Conservation (phyloP, 495 filamentous ascomycete species). For the Coniosporium apollinis region DNA sequence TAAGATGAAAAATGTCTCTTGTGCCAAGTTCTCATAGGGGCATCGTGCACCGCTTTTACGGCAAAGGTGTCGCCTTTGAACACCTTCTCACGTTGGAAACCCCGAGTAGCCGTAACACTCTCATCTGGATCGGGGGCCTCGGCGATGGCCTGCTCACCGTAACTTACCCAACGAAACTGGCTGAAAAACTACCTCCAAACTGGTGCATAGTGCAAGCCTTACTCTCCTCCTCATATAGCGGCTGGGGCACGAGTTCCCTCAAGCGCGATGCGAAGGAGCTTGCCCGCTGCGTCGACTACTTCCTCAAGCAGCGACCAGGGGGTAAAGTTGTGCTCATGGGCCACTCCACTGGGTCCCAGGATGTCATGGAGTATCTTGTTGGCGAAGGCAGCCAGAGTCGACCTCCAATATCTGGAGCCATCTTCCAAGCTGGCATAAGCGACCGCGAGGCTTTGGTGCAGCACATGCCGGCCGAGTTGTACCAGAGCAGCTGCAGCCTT, state of each 20-base stretch:
- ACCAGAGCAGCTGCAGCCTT: conserved; percentile 33
- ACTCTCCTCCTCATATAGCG: conserved; percentile 47
- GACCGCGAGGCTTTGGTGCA: conserved; percentile 52
- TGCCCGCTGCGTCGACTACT: conserved; percentile 50
- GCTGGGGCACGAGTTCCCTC: conserved; percentile 57
- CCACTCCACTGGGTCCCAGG: conserved; percentile 78
- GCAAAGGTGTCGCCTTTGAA: too few relatives aligned
- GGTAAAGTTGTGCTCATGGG: conserved; percentile 71
- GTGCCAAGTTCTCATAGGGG: too few relatives aligned
- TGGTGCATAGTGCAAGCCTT: conserved; percentile 49
- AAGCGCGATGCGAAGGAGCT: conserved; percentile 59
- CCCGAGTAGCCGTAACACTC: conserved; percentile 30
- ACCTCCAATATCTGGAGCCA: conserved; percentile 51
- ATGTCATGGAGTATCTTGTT: conserved; percentile 59
- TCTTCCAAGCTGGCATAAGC: conserved; percentile 66
- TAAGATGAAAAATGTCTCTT: too few relatives aligned
- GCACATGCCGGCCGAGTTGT: conserved; percentile 23
- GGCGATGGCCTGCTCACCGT: conserved; percentile 62
- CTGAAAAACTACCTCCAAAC: conserved; percentile 36
- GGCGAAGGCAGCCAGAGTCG: conserved; percentile 3
- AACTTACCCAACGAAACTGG: conserved; percentile 39
- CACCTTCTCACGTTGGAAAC: too few relatives aligned
- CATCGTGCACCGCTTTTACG: too few relatives aligned
- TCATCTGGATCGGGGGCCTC: conserved; percentile 76
- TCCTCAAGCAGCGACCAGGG: conserved; percentile 27